Conservation (phyloP, 1,139 yeast genomes). For the Petasospora fabianii region DNA sequence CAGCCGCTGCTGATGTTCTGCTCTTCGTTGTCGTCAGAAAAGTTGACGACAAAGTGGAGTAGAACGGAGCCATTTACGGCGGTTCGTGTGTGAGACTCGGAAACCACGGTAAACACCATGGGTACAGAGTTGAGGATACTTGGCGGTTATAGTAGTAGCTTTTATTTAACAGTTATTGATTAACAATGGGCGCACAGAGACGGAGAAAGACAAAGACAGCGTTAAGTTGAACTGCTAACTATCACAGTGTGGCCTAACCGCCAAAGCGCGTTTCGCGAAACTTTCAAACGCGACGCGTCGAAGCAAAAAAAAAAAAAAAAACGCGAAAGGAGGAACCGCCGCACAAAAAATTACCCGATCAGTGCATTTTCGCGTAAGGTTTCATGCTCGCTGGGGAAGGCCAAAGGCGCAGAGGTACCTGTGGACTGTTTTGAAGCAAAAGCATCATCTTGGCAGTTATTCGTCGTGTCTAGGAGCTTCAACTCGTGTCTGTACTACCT, state of each 20-base stretch:
- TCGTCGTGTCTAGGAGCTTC: background rate
- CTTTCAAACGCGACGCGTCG: conserved; percentile 1
- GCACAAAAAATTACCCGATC: background rate
- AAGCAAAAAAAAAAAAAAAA: background rate
- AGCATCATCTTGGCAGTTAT: background rate
- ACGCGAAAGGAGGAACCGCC: background rate
- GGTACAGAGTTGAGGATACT: too few relatives aligned
- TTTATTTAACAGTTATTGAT: too few relatives aligned
- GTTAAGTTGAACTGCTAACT: too few relatives aligned
- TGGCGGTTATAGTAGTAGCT: too few relatives aligned
- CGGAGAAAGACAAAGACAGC: too few relatives aligned
- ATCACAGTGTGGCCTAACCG: too few relatives aligned
- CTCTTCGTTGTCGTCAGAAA: background rate
- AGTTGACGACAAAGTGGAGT: conserved; percentile 6
- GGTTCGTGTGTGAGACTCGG: conserved; percentile 7
- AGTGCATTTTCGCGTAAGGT: background rate
- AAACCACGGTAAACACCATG: too few relatives aligned
- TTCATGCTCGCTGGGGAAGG: background rate
- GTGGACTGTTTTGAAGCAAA: background rate
- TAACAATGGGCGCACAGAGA: too few relatives aligned
- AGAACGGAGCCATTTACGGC: conserved; percentile 8
- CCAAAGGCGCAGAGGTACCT: too few relatives aligned
- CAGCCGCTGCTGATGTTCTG: background rate
- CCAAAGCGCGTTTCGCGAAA: too few relatives aligned
- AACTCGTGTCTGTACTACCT: too few relatives aligned